Conservation (phyloP, 2,329 filamentous ascomycete genomes). For the Teratosphaeria zuluensis region DNA sequence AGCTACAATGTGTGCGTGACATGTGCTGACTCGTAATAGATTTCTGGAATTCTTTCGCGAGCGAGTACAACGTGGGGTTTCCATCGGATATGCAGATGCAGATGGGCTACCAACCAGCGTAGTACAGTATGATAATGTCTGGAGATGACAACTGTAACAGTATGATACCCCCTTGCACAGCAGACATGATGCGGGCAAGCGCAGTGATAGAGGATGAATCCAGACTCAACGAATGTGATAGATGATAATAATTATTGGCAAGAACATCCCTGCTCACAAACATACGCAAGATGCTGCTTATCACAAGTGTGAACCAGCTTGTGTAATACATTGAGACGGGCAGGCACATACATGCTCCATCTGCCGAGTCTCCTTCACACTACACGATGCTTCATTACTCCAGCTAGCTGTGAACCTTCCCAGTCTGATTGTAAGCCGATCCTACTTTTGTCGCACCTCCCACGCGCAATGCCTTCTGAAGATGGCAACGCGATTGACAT, state of each 20-base stretch:
- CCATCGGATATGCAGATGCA: not conserved
- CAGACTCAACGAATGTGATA: not conserved
- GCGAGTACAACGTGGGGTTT: not conserved
- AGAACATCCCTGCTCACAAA: too few species aligned
- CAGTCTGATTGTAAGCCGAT: too few species aligned
- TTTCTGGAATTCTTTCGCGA: constrained; percentile 3
- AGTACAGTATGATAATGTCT: not conserved
- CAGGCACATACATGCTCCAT: too few species aligned
- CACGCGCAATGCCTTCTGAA: too few species aligned
- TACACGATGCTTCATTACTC: too few species aligned
- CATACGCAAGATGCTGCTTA: too few species aligned
- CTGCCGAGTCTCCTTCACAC: too few species aligned
- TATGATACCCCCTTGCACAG: constrained; percentile 5
- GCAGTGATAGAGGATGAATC: not conserved
- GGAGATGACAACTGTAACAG: not conserved
- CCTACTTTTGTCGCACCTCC: too few species aligned
- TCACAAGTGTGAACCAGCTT: too few species aligned
- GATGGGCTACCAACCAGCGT: not conserved
- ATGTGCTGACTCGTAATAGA: not conserved
- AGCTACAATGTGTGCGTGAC: constrained; percentile 4
- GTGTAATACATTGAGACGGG: too few species aligned
- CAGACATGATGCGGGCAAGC: not conserved
- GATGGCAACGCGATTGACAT: too few species aligned
- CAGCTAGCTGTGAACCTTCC: too few species aligned
- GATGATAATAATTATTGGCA: not conserved